These are phyloP conservation scores for Metroxylon sagu DNA, from an alignment of 176 grass and related monocot genomes.

Conservation along the genomic window DNA sequence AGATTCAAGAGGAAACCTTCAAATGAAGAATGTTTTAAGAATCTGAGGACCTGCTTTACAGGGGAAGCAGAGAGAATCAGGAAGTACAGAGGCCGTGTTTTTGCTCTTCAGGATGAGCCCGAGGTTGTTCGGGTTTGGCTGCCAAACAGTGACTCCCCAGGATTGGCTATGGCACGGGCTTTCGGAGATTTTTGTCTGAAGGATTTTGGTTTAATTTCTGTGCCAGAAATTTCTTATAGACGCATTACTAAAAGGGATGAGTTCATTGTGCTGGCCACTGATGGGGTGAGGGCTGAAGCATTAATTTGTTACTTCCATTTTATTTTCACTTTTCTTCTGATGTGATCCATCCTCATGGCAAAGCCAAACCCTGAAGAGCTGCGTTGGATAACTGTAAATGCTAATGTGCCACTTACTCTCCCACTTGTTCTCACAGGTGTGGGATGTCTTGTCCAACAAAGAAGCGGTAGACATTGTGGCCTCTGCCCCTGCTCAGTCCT, in stretches of 20 bases:
- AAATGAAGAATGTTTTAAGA: neutral
- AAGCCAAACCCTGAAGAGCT: too few relatives aligned
- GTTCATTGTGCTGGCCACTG: conserved; percentile 63
- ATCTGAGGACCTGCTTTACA: conserved; percentile 19
- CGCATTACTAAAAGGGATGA: conserved; percentile 47
- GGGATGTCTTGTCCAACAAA: conserved; percentile 71
- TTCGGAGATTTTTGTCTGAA: conserved; percentile 84
- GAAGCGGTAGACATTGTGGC: conserved; percentile 57
- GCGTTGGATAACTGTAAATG: too few relatives aligned
- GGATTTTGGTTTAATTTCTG: conserved; percentile 63
- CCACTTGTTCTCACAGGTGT: conserved; percentile 31
- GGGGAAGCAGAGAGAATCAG: conserved; percentile 67
- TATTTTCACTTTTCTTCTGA: neutral
- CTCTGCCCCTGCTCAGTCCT: conserved; percentile 24
- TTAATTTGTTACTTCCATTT: neutral
- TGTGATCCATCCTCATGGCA: too few relatives aligned
- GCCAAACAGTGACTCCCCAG: conserved; percentile 50
- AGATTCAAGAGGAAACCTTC: too few relatives aligned
- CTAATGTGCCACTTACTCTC: too few relatives aligned
- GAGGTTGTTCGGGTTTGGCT: conserved; percentile 65
- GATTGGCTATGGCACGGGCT: conserved; percentile 63
- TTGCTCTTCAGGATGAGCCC: conserved; percentile 57
- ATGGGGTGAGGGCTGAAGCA: conserved; percentile 39
- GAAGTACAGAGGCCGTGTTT: conserved; percentile 50
- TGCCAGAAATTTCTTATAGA: conserved; percentile 52